Percentiles rank a stretch among this genome's conserved stretches.
These are phyloP conservation scores for Mrakiaceae sp. DNA, from an alignment of 1,284 basidiomycete genomes.

Conservation along the genomic window DNA sequence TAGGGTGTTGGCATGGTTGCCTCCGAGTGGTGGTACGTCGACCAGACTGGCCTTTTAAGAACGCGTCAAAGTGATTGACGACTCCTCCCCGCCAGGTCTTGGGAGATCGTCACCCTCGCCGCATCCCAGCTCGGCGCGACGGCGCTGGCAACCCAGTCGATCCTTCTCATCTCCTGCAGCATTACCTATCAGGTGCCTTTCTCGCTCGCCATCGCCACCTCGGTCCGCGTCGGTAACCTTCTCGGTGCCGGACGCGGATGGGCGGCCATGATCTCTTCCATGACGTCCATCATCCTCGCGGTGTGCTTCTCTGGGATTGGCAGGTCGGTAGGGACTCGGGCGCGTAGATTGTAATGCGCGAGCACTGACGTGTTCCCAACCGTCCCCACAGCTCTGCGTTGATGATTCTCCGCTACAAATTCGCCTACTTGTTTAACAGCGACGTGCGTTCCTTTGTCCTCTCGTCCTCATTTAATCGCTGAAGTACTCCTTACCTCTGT, in stretches of 20 bases:
- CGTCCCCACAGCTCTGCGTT: constrained; percentile 47
- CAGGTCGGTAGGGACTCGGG: not conserved
- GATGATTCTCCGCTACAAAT: constrained; percentile 55
- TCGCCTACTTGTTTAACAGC: constrained; percentile 75
- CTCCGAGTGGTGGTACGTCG: constrained; percentile 34
- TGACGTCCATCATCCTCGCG: not conserved
- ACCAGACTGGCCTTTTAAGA: constrained; percentile 18
- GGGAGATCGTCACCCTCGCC: constrained; percentile 28
- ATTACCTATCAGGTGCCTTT: constrained; percentile 78
- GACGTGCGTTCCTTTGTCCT: constrained; percentile 39
- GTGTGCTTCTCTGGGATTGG: not conserved
- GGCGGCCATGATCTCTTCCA: constrained; percentile 55
- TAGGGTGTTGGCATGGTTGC: constrained; percentile 30
- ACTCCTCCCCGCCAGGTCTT: not conserved
- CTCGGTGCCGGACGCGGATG: constrained; percentile 58
- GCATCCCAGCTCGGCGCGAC: constrained; percentile 36
- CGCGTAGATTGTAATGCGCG: too few species aligned
- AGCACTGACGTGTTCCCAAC: not conserved
- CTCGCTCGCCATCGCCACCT: constrained; percentile 64
- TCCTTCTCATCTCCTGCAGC: constrained; percentile 46
- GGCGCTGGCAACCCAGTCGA: constrained; percentile 42
- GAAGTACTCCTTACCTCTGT: not conserved
- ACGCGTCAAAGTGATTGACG: too few species aligned
- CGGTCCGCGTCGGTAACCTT: constrained; percentile 75
- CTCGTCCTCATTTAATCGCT: not conserved